Evolutionary conservation across 1,139 yeast species (phyloP), one percentile per base, ranked within the genome.

Genomic region (Nematodospora anomalae): DNA sequence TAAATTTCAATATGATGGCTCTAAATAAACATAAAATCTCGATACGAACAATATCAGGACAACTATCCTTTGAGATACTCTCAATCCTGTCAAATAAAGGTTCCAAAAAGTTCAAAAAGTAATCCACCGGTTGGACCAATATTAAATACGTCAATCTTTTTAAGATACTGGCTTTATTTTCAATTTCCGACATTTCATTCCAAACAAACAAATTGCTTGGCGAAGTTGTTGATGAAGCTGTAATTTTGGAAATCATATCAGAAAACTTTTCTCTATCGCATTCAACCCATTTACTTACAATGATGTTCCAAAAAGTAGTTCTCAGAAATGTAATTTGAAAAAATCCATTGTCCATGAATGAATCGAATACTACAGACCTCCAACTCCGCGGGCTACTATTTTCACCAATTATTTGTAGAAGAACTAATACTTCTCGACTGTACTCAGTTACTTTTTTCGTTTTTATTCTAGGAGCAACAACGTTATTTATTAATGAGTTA

Each of bases 171-270:
- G 72, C 62, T 35, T 76, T 74, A 37, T 61, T 64, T 20, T 73
- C 76, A 22, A 79, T 64, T 46, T 83, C 92, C 12, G 83, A 78
- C 43, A 52, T 56, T 44, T 87, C 95, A 45, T 80, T 80, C 90
- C 95, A 85, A 28, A 76, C 79, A 57, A 86, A 85, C 18, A 84
- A 65, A 8, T 78, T 77, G 10, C 80, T 69, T n/a, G 49, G 41
- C 3, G 42, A 33, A 0, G 82, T 66, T 4, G 81, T 64, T 1
- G 80, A 61, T 33, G 60, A 57, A 20, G 73, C 70, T 1, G 79
- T 58, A n/a, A 83, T 52, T 41, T 74, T 64, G 13, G 64, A 38
- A 24, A 82, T 53, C 35, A 79, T 63, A 18, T 86, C 95, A 3
- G 57, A 53, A 33, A 84, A 55, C 36, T 75, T 77, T 6, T 80